Conservation (phyloP, 2,329 filamentous ascomycete genomes). For the Aspergillus pseudoviridinutans region DNA sequence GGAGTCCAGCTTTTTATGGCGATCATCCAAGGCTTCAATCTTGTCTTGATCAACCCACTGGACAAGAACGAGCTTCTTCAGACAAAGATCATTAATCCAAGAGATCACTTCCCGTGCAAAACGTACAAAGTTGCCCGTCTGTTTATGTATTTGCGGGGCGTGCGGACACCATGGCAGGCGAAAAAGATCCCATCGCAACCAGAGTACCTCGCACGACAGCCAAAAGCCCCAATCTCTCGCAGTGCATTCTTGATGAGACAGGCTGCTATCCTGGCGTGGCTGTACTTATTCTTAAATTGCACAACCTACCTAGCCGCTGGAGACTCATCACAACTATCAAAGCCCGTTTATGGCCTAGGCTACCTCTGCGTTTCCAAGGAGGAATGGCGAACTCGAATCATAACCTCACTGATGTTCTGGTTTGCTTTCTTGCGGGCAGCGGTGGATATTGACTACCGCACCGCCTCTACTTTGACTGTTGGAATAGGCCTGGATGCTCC, state of each 20-base stretch:
- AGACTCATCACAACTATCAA: background rate
- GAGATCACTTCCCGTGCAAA: background rate
- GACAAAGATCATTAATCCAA: background rate
- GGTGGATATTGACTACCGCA: conserved; percentile 18
- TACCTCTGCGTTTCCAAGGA: conserved; percentile 5
- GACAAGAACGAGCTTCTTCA: background rate
- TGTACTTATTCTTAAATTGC: conserved; percentile 16
- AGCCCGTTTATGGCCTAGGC: conserved; percentile 1
- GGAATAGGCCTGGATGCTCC: conserved; percentile 10
- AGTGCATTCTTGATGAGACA: conserved; percentile 18
- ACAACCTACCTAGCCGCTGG: background rate
- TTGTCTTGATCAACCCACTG: background rate
- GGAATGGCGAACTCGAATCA: conserved; percentile 10
- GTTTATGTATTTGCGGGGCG: conserved; percentile 13
- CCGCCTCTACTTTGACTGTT: conserved; percentile 18
- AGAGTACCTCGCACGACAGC: background rate
- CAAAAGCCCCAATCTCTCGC: background rate
- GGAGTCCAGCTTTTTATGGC: background rate
- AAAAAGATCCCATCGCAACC: conserved; percentile 18
- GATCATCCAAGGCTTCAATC: background rate
- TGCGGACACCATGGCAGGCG: conserved; percentile 19
- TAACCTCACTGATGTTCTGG: conserved; percentile 10
- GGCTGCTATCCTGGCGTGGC: conserved; percentile 15
- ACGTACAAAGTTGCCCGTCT: background rate
- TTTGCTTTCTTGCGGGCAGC: conserved; percentile 13